Evolutionary conservation across 352 stramenopile genomes (phyloP), one percentile per base, ranked within the genome.

Genomic region (Phytopythium vexans): DNA sequence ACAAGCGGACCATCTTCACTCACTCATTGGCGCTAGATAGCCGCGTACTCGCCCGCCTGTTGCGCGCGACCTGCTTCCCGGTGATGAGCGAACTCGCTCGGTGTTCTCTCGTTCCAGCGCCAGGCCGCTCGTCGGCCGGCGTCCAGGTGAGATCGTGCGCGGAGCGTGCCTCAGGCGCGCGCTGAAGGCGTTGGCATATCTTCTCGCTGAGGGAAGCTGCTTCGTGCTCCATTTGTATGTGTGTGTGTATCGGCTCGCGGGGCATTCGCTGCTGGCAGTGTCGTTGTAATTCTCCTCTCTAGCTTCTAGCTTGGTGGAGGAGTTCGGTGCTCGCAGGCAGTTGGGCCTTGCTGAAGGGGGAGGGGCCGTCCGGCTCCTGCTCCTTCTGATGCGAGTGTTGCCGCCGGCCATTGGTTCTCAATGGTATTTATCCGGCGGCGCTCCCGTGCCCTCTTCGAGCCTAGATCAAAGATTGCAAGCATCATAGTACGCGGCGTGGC

Each of bases 401-500:
- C 57, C 61, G 65, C 69, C 70, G 73, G 69, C 77, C 72, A 67
- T 82, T 86, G 80, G 80, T 90, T 90, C 72, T 90, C 77, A 86
- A 77, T 70, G 72, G 77, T 87, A 27, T 62, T 56, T 45, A 56
- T 63, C 49, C 71, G 72, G 62, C 56, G 66, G 59, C 71, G 76
- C 73, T 90, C 67, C 80, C 75, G 75, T 52, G 71, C 44, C 60
- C 43, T 58, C 64, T 38, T 68, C 64, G 60, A 64, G 77, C 74
- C 77, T 38, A 90, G 10, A 90, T 33, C 37, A 78, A 74, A 72
- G 42, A 27, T 62, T 64, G 54, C 43, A 64, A 88, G 77, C 58
- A 90, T 90, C 80, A 90, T 90, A 90, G 80, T 90, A 90, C 80
- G 64, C 75, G 74, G 68, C 67, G 70, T 52, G 70, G 56, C 73